Base-by-base conservation (phyloP, 257 asterid genomes). In the Misopates orontium region DNA sequence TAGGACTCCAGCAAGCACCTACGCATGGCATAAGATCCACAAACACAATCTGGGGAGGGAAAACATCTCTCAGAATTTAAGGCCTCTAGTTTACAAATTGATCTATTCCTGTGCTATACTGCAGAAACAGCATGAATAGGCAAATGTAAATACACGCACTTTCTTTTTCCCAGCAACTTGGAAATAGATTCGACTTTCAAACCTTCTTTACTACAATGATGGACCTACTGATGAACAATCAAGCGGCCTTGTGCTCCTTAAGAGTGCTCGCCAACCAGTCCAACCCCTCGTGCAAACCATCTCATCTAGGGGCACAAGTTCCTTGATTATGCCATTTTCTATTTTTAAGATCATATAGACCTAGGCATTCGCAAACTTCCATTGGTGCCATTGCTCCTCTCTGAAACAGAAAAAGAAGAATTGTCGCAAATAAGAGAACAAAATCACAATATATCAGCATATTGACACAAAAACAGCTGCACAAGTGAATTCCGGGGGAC, bases 251-350 rank as follows among this genome's bases (percentile, higher is more conserved):
- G 25, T 83, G 89, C 54, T 90, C 97, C 79, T 92, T 92, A 77
- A 92, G 74, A 56, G 97, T 92, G 81, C 84, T 81, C 50, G 97
- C 68, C 71, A 92, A 75, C 98, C 98, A 92, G 80, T 92, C 98
- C 84, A 92, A 71, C 24, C 98, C 98, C 81, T 92, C 98, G 4
- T 92, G 87, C 71, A 92, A 79, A 22, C 98, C 98, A 42, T 92
- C 98, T 55, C 97, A 97, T 83, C 69, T 87, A 54, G 87, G 85
- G 41, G 98, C 98, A 64, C 95, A 84, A 15, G 96, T 83, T 47
- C 98, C 98, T 72, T 92, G 98, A 81, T 87, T 84, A 73, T 92
- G 97, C 98, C 98, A 92, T 73, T 87, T 89, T 69, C 97, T 78
- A 72, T 87, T 75, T 81, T 82, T 89, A 18, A 92, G 95, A 69